Evolutionary conservation across 371 early-diverging fungal genomes (phyloP).

Genomic region (Rhizopus sp.): DNA sequence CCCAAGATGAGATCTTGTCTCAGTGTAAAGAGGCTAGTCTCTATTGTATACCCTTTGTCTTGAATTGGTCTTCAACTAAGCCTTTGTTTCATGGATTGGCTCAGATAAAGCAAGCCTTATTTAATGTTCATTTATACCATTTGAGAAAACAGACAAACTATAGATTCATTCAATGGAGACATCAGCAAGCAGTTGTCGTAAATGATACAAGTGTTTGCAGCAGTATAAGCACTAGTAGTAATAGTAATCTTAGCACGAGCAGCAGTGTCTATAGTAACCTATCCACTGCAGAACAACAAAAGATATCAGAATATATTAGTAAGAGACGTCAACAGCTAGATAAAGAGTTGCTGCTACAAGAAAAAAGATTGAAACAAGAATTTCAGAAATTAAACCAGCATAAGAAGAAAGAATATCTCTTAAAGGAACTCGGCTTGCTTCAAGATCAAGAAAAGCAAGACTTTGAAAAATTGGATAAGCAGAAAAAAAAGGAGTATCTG

Average conservation of each 20-base stretch:
- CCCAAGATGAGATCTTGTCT: constrained; percentile 6
- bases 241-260: background rate
- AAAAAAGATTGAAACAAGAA: constrained; percentile 21
- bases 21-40: constrained; percentile 13
- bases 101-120: constrained; percentile 16
- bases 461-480: constrained; percentile 10
- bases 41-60: constrained; percentile 12
- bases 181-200: background rate
- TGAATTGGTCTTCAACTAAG: constrained; percentile 19
- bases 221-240: background rate
- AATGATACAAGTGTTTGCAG: background rate
- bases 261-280: constrained; percentile 1
- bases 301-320: constrained; percentile 21
- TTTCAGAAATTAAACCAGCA: constrained; percentile 11
- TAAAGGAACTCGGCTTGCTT: constrained; percentile 11
- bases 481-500: constrained; percentile 13
- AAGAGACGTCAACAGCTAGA: constrained; percentile 26
- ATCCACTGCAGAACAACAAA: constrained; percentile 10
- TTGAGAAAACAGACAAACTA: constrained; percentile 12
- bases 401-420: constrained; percentile 12
- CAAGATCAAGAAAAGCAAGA: constrained; percentile 5
- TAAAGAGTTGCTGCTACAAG: constrained; percentile 23
- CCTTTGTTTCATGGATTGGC: constrained; percentile 17
- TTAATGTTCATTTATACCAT: constrained; percentile 3
- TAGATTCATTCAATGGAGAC: constrained; percentile 20